phyloP scores from a whole-genome alignment of 768 basidiomycete species.

The Xanthoconium purpureum region DNA sequence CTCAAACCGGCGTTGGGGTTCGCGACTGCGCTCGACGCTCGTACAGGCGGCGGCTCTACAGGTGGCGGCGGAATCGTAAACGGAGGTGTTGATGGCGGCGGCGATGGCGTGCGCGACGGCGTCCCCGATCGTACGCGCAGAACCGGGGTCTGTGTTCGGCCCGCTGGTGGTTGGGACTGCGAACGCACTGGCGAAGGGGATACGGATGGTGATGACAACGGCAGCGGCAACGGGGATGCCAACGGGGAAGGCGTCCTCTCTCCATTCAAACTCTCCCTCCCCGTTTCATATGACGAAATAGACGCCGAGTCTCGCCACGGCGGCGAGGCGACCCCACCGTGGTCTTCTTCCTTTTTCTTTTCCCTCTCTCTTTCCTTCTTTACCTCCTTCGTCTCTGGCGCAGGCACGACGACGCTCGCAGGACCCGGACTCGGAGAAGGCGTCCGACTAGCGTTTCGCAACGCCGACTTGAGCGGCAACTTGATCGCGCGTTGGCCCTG shows the following conservation, averaged over 20 bases:
- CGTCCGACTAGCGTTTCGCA: slow-evolving; percentile 51
- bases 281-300: slow-evolving; percentile 66
- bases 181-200: not conserved
- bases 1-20: not conserved
- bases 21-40: not conserved
- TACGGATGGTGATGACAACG: not conserved
- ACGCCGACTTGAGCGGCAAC: slow-evolving; percentile 58
- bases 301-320: slow-evolving; percentile 23
- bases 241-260: not conserved
- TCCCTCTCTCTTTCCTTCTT: not conserved
- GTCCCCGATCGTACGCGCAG: not conserved
- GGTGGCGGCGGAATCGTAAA: slow-evolving; percentile 19
- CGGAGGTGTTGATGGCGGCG: not conserved
- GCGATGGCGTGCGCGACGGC: not conserved
- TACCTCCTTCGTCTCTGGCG: not conserved
- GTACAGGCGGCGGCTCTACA: slow-evolving; percentile 5
- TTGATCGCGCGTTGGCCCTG: slow-evolving; percentile 33
- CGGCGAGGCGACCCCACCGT: not conserved
- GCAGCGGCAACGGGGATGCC: not conserved
- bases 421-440: slow-evolving; percentile 40
- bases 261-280: slow-evolving; percentile 48
- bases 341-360: not conserved
- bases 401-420: not conserved
- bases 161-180: not conserved
- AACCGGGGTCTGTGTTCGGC: not conserved